Evolutionary conservation across 805 yeast genomes (phyloP).

Genomic region (Suhomyces pyralidae): DNA sequence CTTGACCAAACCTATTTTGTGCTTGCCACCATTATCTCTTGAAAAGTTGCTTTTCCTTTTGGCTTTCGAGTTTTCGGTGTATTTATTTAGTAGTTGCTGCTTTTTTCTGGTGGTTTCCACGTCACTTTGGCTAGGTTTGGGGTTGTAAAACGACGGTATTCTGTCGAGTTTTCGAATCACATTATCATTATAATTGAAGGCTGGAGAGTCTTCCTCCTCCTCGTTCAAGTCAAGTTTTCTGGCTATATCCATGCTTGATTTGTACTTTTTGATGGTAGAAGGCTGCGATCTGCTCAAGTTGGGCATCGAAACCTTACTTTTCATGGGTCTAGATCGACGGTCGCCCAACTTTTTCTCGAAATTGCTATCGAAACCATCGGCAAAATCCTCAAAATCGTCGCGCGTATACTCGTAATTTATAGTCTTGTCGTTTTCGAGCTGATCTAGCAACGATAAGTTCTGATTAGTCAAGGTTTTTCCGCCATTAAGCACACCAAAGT

Average conservation of each 20-base stretch:
- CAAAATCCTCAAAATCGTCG: slow-evolving; percentile 37
- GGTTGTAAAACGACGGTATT: slow-evolving; percentile 40
- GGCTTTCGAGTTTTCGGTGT: slow-evolving; percentile 11
- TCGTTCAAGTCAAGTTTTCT: slow-evolving; percentile 7
- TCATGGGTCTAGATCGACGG: background rate
- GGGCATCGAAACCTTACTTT: slow-evolving; percentile 21
- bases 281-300: slow-evolving; percentile 9
- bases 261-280: slow-evolving; percentile 23
- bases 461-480: slow-evolving; percentile 3
- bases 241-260: slow-evolving; percentile 33
- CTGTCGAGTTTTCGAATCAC: slow-evolving; percentile 37
- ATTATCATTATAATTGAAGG: slow-evolving; percentile 31
- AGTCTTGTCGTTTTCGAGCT: slow-evolving; percentile 32
- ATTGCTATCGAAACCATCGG: slow-evolving; percentile 32
- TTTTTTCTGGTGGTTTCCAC: slow-evolving; percentile 12
- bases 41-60: background rate
- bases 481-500: slow-evolving; percentile 17
- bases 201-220: slow-evolving; percentile 15
- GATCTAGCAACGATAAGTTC: slow-evolving; percentile 16
- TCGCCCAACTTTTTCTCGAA: slow-evolving; percentile 6
- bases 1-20: slow-evolving; percentile 30
- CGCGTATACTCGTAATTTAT: slow-evolving; percentile 34
- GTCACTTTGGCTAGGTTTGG: slow-evolving; percentile 1
- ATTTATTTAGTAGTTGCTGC: slow-evolving; percentile 28
- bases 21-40: background rate